Percentiles rank a stretch among this genome's conserved stretches.
These are phyloP conservation scores for Claviceps arundinis DNA, from an alignment of 2,329 filamentous ascomycete species.

Conservation along the genomic window DNA sequence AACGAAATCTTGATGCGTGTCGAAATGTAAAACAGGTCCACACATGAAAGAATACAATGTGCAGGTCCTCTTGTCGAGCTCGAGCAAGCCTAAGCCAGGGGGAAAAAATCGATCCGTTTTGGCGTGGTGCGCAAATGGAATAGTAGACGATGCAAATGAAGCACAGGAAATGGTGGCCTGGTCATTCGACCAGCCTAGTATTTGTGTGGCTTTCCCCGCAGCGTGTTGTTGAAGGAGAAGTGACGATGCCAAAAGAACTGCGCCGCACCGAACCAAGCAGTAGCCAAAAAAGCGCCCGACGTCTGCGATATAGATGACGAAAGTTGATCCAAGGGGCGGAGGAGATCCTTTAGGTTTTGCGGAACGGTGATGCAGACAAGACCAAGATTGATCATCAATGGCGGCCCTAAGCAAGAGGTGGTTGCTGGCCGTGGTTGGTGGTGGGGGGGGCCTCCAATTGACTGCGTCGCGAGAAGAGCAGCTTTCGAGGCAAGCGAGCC, in stretches of 20 bases:
- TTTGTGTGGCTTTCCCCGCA: conserved; percentile 1
- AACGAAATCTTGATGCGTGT: background rate
- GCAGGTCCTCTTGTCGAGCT: background rate
- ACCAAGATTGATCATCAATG: background rate
- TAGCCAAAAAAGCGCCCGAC: background rate
- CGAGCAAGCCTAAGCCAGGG: background rate
- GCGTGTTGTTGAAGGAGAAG: background rate
- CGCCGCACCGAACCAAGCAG: background rate
- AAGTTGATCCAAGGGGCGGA: background rate
- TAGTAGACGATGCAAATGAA: background rate
- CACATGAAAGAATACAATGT: background rate
- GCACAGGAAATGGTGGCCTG: background rate
- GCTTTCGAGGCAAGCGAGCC: conserved; percentile 3
- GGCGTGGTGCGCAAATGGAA: conserved; percentile 3
- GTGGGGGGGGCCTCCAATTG: background rate
- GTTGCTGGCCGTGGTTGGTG: background rate
- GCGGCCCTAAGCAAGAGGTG: background rate
- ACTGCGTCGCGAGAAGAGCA: conserved; percentile 3
- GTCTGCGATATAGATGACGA: background rate
- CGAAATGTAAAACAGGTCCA: background rate
- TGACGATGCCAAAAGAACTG: background rate
- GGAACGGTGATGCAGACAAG: background rate
- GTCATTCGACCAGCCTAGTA: conserved; percentile 4
- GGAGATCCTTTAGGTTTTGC: conserved; percentile 1
- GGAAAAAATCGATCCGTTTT: conserved; percentile 2